Conservation (phyloP, 2,329 filamentous ascomycete species). For the Aspergillus chevalieri region DNA sequence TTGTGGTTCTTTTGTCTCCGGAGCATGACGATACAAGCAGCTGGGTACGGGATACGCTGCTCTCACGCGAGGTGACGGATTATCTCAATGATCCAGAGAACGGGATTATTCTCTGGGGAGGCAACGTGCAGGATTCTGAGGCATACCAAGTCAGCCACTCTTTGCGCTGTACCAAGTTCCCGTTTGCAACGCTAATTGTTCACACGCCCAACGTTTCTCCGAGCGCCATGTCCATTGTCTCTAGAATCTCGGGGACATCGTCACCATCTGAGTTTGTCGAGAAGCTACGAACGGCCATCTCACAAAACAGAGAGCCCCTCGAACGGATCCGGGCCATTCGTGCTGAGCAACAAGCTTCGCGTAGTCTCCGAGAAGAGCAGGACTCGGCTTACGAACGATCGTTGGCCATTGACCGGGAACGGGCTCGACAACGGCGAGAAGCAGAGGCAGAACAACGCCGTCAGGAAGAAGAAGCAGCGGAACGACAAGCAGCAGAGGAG, state of each 20-base stretch:
- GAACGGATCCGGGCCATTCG: conserved; percentile 68
- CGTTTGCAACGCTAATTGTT: conserved; percentile 78
- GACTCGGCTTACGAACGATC: conserved; percentile 91
- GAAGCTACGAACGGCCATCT: conserved; percentile 67
- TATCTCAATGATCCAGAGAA: conserved; percentile 71
- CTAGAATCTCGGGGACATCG: conserved; percentile 68
- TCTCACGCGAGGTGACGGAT: conserved; percentile 64
- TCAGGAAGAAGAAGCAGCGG: conserved; percentile 61
- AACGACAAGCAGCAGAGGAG: conserved; percentile 57
- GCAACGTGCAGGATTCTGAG: conserved; percentile 87
- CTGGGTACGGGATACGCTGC: conserved; percentile 76
- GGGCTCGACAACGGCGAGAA: conserved; percentile 68
- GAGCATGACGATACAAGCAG: conserved; percentile 87
- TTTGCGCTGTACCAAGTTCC: conserved; percentile 84
- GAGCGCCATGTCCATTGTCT: conserved; percentile 84
- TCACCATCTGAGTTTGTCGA: conserved; percentile 65
- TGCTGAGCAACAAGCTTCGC: conserved; percentile 71
- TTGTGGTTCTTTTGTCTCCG: conserved; percentile 82
- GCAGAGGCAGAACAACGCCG: conserved; percentile 61
- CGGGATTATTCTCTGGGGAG: conserved; percentile 84
- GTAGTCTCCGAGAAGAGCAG: conserved; percentile 77
- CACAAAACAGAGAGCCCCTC: conserved; percentile 69
- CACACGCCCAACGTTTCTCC: conserved; percentile 79
- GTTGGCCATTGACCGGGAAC: conserved; percentile 78
- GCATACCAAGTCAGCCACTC: conserved; percentile 88